Base-by-base conservation (phyloP, 441 rosid genomes). In the Jatropha podagrica region DNA sequence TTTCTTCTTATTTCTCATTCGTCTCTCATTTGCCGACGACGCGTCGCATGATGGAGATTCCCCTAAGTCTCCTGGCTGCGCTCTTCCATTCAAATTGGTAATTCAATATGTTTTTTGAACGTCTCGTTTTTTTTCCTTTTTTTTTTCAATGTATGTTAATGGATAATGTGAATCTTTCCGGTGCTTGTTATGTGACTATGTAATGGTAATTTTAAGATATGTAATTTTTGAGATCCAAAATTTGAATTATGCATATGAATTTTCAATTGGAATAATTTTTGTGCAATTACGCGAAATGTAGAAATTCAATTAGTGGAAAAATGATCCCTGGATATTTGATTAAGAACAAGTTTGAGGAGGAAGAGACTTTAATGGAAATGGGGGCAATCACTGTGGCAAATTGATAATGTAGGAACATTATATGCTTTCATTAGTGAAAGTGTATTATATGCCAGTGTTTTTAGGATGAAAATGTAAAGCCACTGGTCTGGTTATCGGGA, bases 51-150 rank as follows among this genome's bases (percentile, higher is more conserved):
- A 55, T 13, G 71, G 23, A 52, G 75, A 46, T 46, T 69, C 78
- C 38, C 78, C 81, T 10, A 75, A 71, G 20, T 71, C 32, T 46
- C 78, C 78, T 5, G 81, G 78, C 59, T 79, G 81, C 37, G 71
- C 70, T n/a, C 55, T 40, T 65, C 72, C 81, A 55, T 74, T 69
- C 63, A 62, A 74, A 54, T 54, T 74, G 78, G 81, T 79, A 68
- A 40, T 18, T 74, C 49, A 6, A 3, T 49, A 10, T 51, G 4
- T 51, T 51, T 42, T 4, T 42, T 42, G 14, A n/a, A 8, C 56
- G 17, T 14, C 3, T 59, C 0, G 2, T 23, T 49, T 49, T n/a
- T 5, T 40, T 26, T n/a, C 32, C 23, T 23, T 4, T n/a, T 3
- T 3, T 17, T 26, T 10, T 26, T 18, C 0, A 17, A 17, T 55